Base-by-base conservation (phyloP, 2,329 filamentous ascomycete species). In the Sclerotinia subarctica region DNA sequence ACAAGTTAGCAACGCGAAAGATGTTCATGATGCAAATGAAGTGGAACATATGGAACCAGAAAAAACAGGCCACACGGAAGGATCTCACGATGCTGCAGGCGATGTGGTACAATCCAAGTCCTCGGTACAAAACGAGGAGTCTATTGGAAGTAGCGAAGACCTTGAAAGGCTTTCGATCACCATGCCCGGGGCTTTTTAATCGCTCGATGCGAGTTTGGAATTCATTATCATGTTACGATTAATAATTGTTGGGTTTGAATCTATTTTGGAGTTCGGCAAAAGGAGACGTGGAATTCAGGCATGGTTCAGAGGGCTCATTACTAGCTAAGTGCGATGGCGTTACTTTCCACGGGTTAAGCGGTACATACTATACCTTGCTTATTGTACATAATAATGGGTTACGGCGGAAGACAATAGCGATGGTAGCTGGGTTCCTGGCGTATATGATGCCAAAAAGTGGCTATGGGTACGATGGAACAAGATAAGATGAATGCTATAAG, bases 151-250 rank as follows among this genome's bases (percentile, higher is more conserved):
- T 73, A 76, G 62, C 7, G 46, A 63, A 17, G 46, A 51, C 8
- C 10, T 32, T 1, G 59, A 51, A 51, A 51, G 26, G 59, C 73
- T 80, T 56, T 80, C 79, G 21, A 77, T 80, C 44, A 76, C 78
- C 19, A 80, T 81, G 67, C 64, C 64, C 15, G 64, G 64, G 26
- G 54, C 64, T 51, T 66, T 66, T 24, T 58, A 42, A 38, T 66
- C 51, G 52, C 49, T 29, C 24, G 5, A n/a, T 15, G 32, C 21
- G 46, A 63, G 59, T 19, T 11, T 13, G n/a, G 46, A 11, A 26
- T 51, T 63, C 29, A 21, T 19, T 51, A 63, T 51, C 59, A 63
- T 63, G 59, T 51, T 38, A 63, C 10, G 59, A 63, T 38, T 51
- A 63, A 51, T 63, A 64, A 44, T 64, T 64, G 49, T 64, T 64